Base-by-base conservation (phyloP, 176 grass and related monocot species). In the Saccharum spontaneum region DNA sequence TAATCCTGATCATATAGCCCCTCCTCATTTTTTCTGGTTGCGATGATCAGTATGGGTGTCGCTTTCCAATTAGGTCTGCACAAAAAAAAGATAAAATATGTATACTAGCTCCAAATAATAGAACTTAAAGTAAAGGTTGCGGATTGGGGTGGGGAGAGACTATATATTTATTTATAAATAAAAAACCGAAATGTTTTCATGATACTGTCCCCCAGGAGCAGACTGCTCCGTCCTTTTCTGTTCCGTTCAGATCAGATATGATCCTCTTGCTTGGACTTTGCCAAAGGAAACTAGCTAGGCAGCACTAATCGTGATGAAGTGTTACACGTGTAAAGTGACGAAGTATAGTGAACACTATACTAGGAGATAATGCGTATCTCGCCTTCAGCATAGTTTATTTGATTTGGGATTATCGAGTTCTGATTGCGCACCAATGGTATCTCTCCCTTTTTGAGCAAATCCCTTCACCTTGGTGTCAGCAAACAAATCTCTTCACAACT, bases 301-400 rank as follows among this genome's bases (percentile, higher is more conserved):
- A 75, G 65, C n/a, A 48, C 14, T 16, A 16, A 7, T 73, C 44
- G 52, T 40, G 63, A 52, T 34, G 7, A 15, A 78, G 73, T 20
- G 26, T 23, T 43, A 64, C 43, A 65, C 33, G 77, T 77, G 88
- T 48, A 82, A 90, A 90, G 89, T 26, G 66, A 37, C 34, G 71
- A 28, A 28, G 28, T 28, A 28, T 75, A 83, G 80, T 20, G 54
- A 28, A 52, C 55, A 67, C 46, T 49, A 49, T 48, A 64, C 44
- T 78, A 70, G 16, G 24, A 8, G 78, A 82, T 79, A 52, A 52
- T 49, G 83, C 65, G 64, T 12, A n/a, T 2, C 24, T 12, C 40
- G 16, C 30, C 37, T 59, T 63, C 33, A 33, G 11, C 75, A 23
- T 22, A 48, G 36, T 34, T 28, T 78, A 64, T 55, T 69, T 46